Evolutionary conservation across 2,329 filamentous ascomycete species (phyloP), one percentile per base, ranked within the genome.

Genomic region (Albophoma yamanashiensis): DNA sequence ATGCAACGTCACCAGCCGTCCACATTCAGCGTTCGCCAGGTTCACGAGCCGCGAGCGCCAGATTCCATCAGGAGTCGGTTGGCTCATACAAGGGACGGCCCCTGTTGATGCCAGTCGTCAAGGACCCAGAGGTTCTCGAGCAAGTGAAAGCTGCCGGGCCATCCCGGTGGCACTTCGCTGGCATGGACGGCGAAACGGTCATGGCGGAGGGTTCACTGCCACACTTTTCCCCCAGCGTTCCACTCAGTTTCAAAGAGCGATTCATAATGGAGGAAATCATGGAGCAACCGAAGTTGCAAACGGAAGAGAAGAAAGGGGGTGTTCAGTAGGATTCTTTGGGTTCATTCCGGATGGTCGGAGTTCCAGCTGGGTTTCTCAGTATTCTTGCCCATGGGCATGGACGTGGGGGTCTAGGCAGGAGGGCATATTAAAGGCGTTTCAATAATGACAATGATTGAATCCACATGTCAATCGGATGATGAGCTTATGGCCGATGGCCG

Each of bases 31-130:
- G 55, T 15, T 27, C 50, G 27, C 56, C 60, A 14, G 50, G 43
- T 39, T 55, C 57, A 50, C 50, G 70, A 59, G 66, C 67, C 14
- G 68, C 73, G 3, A 65, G 65, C 5, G 65, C 73, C 56, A 73
- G 70, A 55, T 73, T 73, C 58, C 68, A 73, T 52, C 68, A 73
- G 27, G 74, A 75, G 22, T 79, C 78, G 8, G 68, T 80, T 17
- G 81, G 81, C 3, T 83, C 81, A n/a, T 83, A 82, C 64, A 81
- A 78, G 65, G 81, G 81, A 52, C 75, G 75, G 25, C 75, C 81
- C 17, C 78, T 85, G 56, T 73, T 76, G 42, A 81, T 83, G 72
- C 76, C 79, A 2, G 73, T 83, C 17, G 76, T 84, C 55, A 76
- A 75, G 56, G 75, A 80, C 56, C 74, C 78, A 11, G 75, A 79